Evolutionary conservation across 78 protist genomes (phyloP), one percentile per base, ranked within the genome.

Genomic region (Emiliania huxleyi): DNA sequence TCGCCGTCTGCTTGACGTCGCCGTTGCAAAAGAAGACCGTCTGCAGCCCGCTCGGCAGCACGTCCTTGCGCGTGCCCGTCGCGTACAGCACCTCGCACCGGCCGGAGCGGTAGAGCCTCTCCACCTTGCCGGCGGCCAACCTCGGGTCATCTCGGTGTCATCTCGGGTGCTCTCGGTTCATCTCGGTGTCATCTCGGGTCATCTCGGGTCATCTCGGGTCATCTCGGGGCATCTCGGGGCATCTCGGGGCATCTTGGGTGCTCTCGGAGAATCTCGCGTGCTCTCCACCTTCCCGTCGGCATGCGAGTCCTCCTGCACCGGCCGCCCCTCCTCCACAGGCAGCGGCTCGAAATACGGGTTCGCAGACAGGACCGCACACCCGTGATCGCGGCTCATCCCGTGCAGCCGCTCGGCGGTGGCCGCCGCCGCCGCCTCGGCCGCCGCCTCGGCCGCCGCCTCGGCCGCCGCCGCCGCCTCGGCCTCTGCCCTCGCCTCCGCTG

Each of bases 11-110:
- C 85, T 77, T 77, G 35, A 77, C 26, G 48, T 77, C 85, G 85
- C 85, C 85, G 85, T 77, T 77, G 44, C 35, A 35, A 21, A 77
- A 77, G 22, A 77, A 40, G 46, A 77, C 85, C 33, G 85, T 77
- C 85, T 77, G 85, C 48, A 77, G 37, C 8, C 85, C 85, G 49
- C 15, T 40, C 44, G 85, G 85, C 15, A 77, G 85, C 2, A 77
- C 46, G 29, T 77, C 85, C 29, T 77, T 77, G 85, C 85, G 85
- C 85, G 85, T 77, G 48, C 46, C 48, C 44, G 44, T 77, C 85
- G 85, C 46, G 46, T 77, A 77, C 37, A 77, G 44, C 19, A 77
- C 23, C 85, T 77, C 46, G 46, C 22, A 4, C 2, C 85, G 44
- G 44, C 85, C 46, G 29, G 48, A 40, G 25, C 85, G 85, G 85